phyloP scores from a whole-genome alignment of 805 yeast species.

The Candida nemodendra region DNA sequence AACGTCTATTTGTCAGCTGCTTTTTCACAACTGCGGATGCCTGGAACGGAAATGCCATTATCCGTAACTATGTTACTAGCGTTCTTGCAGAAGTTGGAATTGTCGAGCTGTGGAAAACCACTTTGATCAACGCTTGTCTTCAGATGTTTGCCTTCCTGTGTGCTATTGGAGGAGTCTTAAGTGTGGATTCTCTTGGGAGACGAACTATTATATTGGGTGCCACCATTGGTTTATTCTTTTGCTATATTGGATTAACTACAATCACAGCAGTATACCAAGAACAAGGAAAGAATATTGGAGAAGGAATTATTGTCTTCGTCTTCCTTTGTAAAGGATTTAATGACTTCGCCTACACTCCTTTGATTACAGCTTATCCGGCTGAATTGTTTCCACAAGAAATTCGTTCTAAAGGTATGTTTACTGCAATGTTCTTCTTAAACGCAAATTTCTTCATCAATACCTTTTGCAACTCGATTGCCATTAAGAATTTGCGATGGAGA shows the following conservation, averaged over 20 bases:
- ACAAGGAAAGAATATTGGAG: neutral
- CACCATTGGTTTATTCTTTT: conserved; percentile 33
- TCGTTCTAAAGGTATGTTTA: conserved; percentile 60
- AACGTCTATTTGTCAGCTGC: conserved; percentile 32
- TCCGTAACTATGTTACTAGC: conserved; percentile 41
- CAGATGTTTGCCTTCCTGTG: conserved; percentile 42
- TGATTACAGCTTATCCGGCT: conserved; percentile 39
- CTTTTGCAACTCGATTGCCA: conserved; percentile 31
- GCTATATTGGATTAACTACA: conserved; percentile 43
- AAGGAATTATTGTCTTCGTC: conserved; percentile 10
- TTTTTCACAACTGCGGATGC: conserved; percentile 34
- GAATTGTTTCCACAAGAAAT: conserved; percentile 54
- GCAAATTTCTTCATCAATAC: conserved; percentile 12
- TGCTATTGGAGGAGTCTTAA: conserved; percentile 27
- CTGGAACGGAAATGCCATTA: conserved; percentile 43
- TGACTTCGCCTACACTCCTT: conserved; percentile 42
- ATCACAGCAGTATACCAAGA: conserved; percentile 36
- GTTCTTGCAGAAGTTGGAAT: conserved; percentile 54
- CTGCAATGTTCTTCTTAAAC: conserved; percentile 4
- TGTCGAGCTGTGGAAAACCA: conserved; percentile 40
- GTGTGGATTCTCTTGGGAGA: conserved; percentile 32
- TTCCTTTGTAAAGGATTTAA: conserved; percentile 35
- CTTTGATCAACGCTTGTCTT: conserved; percentile 48
- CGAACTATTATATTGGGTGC: conserved; percentile 36
- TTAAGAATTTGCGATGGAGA: conserved; percentile 35